Base-by-base conservation (phyloP, 208 protist genomes). In the Acanthamoeba healyi region DNA sequence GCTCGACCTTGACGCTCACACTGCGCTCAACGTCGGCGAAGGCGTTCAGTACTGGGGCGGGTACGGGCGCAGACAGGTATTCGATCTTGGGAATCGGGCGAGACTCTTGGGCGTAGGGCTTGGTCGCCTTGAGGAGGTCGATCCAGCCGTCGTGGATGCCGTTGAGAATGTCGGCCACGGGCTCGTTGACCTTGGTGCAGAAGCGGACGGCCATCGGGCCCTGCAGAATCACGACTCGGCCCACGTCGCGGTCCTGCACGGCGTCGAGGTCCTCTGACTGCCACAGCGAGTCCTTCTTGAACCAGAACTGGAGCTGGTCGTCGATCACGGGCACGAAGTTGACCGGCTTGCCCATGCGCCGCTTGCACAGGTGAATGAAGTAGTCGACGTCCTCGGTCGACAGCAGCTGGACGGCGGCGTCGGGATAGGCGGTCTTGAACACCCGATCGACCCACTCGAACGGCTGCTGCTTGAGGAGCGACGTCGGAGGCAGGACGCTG, bases 231-330 rank as follows among this genome's bases (percentile, higher is more conserved):
- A 84, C 96, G 14, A 98, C 97, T 34, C 97, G 94, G 17, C 95
- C 84, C n/a, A 96, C 93, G 81, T 98, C 97, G 44, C 74, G 61
- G 38, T 92, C 96, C 19, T 94, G 61, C 24, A 98, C 96, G 32
- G 93, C 84, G 42, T 97, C 92, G 22, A 98, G 61, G 65, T 97
- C 67, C 84, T 98, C 97, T 2, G 94, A 97, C 46, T 97, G 81
- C 96, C 96, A 98, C 36, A 98, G 96, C 26, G 93, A 96, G 94
- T 98, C 97, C 94, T 98, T 98, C 95, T 98, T 98, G 84, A 98
- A 98, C 88, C 95, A 98, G 38, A 91, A 94, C 61, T 96, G 74
- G 58, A 98, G 94, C 42, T 97, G 87, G 22, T 96, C 94, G 93
- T 98, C 97, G 24, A 98, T 44, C 42, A 96, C 81, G 22, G 97